These are phyloP conservation scores for Vaccinium macrocarpon DNA, from an alignment of 148 eudicot genomes.

Conservation along the genomic window DNA sequence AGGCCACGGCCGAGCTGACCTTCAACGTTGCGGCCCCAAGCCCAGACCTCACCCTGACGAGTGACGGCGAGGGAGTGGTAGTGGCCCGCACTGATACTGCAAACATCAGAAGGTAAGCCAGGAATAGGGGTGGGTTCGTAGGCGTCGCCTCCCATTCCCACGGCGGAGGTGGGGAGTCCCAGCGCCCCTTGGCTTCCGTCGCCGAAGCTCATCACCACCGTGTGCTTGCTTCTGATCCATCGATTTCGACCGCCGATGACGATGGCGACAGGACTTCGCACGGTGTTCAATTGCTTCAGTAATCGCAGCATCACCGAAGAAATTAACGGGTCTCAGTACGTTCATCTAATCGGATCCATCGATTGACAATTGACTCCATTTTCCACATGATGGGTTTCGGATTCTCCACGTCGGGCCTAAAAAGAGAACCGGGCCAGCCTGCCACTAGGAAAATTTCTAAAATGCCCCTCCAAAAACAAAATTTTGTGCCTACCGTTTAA, in stretches of 20 bases:
- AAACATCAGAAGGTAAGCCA: conserved; percentile 65
- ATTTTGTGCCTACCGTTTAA: too few species aligned
- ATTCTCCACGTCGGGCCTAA: background rate
- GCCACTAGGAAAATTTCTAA: background rate
- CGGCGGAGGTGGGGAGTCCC: conserved; percentile 59
- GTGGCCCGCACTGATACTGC: conserved; percentile 69
- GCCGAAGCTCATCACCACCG: conserved; percentile 78
- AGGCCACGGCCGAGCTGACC: conserved; percentile 80
- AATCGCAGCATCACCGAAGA: conserved; percentile 1
- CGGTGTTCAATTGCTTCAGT: background rate
- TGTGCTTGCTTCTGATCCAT: conserved; percentile 24
- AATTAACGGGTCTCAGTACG: background rate
- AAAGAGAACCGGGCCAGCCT: background rate
- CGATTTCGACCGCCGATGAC: conserved; percentile 9
- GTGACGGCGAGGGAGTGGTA: conserved; percentile 96
- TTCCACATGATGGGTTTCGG: background rate
- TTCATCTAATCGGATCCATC: background rate
- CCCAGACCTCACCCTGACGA: conserved; percentile 73
- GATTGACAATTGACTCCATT: background rate
- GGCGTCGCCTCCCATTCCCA: conserved; percentile 67
- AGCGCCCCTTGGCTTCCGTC: conserved; percentile 90
- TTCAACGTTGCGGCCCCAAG: conserved; percentile 92
- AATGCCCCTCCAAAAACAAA: too few species aligned
- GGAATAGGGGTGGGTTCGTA: conserved; percentile 80
- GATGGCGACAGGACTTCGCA: background rate